phyloP scores from a whole-genome alignment of 2,329 filamentous ascomycete species.

The Sporothrix protearum region DNA sequence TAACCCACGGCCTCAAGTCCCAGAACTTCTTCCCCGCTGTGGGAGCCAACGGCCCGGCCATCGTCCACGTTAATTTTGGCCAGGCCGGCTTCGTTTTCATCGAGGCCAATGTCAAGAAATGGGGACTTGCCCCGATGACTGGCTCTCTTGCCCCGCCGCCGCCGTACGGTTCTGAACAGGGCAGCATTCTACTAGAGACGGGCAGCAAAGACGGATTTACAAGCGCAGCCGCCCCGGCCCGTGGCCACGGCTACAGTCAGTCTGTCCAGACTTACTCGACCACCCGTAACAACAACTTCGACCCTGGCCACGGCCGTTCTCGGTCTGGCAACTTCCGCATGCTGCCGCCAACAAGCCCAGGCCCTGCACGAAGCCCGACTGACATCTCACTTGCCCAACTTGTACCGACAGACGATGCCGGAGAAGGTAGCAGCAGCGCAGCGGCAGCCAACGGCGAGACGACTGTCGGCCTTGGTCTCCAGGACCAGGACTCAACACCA shows the following conservation, averaged over 20 bases:
- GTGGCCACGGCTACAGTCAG: slow-evolving; percentile 43
- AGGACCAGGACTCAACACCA: slow-evolving; percentile 60
- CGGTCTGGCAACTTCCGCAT: slow-evolving; percentile 76
- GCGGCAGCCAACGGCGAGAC: slow-evolving; percentile 32
- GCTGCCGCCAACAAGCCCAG: slow-evolving; percentile 75
- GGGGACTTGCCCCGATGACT: slow-evolving; percentile 93
- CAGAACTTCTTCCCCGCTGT: slow-evolving; percentile 98
- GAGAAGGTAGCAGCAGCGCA: slow-evolving; percentile 57
- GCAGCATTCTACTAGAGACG: slow-evolving; percentile 88
- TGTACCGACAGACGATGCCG: slow-evolving; percentile 66
- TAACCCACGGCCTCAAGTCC: slow-evolving; percentile 84
- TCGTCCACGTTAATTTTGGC: slow-evolving; percentile 94
- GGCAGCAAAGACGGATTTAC: slow-evolving; percentile 62
- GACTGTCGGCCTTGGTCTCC: slow-evolving; percentile 44
- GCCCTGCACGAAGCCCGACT: slow-evolving; percentile 84
- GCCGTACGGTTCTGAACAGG: slow-evolving; percentile 94
- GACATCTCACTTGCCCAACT: slow-evolving; percentile 93
- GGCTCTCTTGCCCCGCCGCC: slow-evolving; percentile 92
- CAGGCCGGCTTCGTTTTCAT: slow-evolving; percentile 99
- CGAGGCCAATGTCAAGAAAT: slow-evolving; percentile 99
- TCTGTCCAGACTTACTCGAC: slow-evolving; percentile 44
- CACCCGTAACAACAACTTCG: slow-evolving; percentile 42
- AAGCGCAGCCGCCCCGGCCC: slow-evolving; percentile 37
- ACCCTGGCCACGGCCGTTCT: slow-evolving; percentile 67
- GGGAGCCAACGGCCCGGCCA: slow-evolving; percentile 90